These are phyloP conservation scores for Fusarium sp. DNA, from an alignment of 2,329 filamentous ascomycete genomes.

Conservation along the genomic window DNA sequence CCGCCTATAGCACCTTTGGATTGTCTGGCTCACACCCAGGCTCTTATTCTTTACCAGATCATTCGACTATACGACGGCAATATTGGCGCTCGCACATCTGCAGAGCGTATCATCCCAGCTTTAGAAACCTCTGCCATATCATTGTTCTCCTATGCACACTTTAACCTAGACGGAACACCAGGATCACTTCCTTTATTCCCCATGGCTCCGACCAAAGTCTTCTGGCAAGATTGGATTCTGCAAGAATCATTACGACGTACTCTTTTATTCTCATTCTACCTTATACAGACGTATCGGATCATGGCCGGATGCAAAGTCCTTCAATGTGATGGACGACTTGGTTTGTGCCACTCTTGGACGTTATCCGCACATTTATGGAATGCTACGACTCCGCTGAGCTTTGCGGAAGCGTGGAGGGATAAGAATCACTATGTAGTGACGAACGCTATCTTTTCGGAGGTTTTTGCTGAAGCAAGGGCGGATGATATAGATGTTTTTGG, in stretches of 20 bases:
- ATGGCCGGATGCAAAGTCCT: slow-evolving; percentile 48
- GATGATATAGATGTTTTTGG: slow-evolving; percentile 61
- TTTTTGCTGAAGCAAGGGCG: slow-evolving; percentile 55
- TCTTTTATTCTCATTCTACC: slow-evolving; percentile 62
- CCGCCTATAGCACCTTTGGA: slow-evolving; percentile 48
- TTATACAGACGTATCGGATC: slow-evolving; percentile 56
- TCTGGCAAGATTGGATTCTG: slow-evolving; percentile 66
- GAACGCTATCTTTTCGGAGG: slow-evolving; percentile 46
- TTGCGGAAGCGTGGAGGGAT: slow-evolving; percentile 55
- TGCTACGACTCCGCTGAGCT: slow-evolving; percentile 53
- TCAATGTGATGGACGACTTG: slow-evolving; percentile 50
- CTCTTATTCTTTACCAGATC: slow-evolving; percentile 64
- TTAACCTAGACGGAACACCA: slow-evolving; percentile 42
- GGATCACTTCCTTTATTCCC: slow-evolving; percentile 51
- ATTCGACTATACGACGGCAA: slow-evolving; percentile 66
- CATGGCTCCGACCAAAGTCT: slow-evolving; percentile 57
- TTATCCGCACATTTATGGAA: slow-evolving; percentile 57
- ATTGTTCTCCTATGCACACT: slow-evolving; percentile 52
- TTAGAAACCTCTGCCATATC: slow-evolving; percentile 54
- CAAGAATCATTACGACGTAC: slow-evolving; percentile 68
- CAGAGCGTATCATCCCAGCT: slow-evolving; percentile 52
- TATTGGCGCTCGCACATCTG: slow-evolving; percentile 57
- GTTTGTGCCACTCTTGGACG: slow-evolving; percentile 56
- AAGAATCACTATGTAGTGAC: slow-evolving; percentile 55
- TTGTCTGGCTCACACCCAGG: slow-evolving; percentile 60